Conservation (phyloP, 2,329 filamentous ascomycete genomes). For the Chaetomiaceae sp. region DNA sequence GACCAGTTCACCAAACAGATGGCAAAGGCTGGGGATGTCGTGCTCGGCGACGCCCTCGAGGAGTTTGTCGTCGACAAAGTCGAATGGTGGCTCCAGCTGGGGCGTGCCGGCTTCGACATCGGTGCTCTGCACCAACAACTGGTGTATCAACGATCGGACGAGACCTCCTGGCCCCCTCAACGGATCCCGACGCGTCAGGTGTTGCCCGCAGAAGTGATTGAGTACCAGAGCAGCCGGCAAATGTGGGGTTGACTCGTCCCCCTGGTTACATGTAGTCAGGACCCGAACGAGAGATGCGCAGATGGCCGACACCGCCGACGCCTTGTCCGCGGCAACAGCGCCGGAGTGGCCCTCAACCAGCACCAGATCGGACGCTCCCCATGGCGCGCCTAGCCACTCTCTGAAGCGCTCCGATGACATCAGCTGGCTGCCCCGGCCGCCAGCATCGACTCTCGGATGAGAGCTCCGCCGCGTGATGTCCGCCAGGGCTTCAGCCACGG, state of each 20-base stretch:
- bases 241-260: not conserved
- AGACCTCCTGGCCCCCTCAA: not conserved
- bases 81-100: not conserved
- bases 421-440: not conserved
- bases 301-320: not conserved
- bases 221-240: not conserved
- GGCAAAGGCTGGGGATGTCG: not conserved
- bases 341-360: constrained; percentile 1
- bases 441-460: not conserved
- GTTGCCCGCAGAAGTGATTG: constrained; percentile 1
- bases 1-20: not conserved
- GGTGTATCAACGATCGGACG: not conserved
- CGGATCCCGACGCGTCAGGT: not conserved
- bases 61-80: not conserved
- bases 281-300: not conserved
- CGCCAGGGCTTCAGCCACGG: not conserved
- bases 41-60: not conserved
- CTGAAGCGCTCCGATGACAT: not conserved
- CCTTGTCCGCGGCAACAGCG: not conserved
- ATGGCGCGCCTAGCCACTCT: not conserved
- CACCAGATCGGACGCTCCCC: not conserved
- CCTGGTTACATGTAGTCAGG: not conserved
- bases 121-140: not conserved
- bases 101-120: not conserved
- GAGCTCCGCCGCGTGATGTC: not conserved